Conservation (phyloP, 1,284 basidiomycete genomes). For the Melampsora larici-populina region DNA sequence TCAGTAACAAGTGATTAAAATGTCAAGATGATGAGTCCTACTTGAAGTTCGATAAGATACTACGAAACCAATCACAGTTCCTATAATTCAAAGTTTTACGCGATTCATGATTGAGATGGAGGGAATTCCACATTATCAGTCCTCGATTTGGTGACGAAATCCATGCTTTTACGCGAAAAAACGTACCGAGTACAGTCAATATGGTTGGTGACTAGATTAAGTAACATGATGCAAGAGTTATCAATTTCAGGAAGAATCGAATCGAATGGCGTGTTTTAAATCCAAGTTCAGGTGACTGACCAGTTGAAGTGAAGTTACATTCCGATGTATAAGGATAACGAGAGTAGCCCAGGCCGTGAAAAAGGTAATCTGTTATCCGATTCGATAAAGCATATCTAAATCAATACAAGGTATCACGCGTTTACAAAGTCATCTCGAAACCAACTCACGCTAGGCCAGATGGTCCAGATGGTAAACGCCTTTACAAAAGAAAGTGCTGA, state of each 20-base stretch:
- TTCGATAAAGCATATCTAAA: not conserved
- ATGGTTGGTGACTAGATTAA: constrained; percentile 12
- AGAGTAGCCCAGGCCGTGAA: constrained; percentile 15
- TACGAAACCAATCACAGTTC: constrained; percentile 39
- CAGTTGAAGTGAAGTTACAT: constrained; percentile 4
- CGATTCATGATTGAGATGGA: not conserved
- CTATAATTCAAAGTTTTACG: not conserved
- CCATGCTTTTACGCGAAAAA: not conserved
- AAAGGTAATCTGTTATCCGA: constrained; percentile 13
- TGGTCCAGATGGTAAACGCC: constrained; percentile 29
- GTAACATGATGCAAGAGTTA: not conserved
- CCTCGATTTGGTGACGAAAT: not conserved
- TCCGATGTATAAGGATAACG: constrained; percentile 8
- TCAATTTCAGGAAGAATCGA: not conserved
- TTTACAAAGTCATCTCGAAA: not conserved
- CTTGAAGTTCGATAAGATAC: constrained; percentile 41
- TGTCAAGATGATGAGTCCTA: not conserved
- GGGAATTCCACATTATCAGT: too few species aligned
- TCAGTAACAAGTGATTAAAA: not conserved
- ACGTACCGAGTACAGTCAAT: constrained; percentile 33
- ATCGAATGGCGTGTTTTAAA: not conserved
- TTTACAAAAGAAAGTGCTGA: constrained; percentile 35
- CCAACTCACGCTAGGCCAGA: constrained; percentile 22
- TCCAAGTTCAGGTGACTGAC: constrained; percentile 1
- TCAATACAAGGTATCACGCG: not conserved